A percentile compares a stretch with the other conserved stretches of the same genome.
Conservation (phyloP, 2,329 filamentous ascomycete species). For the Penicillium sp. region DNA sequence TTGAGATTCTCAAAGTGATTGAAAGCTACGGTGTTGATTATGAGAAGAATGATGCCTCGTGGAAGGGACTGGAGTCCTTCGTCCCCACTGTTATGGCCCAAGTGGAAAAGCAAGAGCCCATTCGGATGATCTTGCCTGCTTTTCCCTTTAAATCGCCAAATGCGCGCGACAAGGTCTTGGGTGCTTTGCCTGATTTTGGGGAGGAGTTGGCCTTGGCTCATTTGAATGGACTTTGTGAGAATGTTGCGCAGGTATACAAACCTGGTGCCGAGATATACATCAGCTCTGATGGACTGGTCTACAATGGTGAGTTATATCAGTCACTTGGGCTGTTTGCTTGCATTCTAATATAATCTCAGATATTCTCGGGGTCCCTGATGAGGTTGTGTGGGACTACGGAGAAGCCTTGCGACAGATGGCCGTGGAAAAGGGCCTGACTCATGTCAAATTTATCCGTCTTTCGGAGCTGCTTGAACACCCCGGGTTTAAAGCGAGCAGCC, state of each 20-base stretch:
- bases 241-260: constrained; percentile 40
- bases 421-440: constrained; percentile 28
- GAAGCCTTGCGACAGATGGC: constrained; percentile 39
- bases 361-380: constrained; percentile 43
- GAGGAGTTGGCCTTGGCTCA: constrained; percentile 44
- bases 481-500: constrained; percentile 18
- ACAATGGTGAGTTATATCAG: constrained; percentile 27
- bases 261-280: constrained; percentile 45
- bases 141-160: constrained; percentile 34
- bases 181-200: constrained; percentile 43
- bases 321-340: neutral
- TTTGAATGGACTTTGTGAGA: constrained; percentile 42
- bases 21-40: constrained; percentile 30
- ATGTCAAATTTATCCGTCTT: constrained; percentile 40
- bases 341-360: constrained; percentile 23
- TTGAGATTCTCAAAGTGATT: constrained; percentile 23
- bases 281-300: constrained; percentile 47
- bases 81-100: constrained; percentile 22
- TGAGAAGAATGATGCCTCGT: constrained; percentile 23
- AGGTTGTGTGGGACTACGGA: constrained; percentile 44
- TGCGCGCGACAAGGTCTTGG: constrained; percentile 32
- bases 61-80: constrained; percentile 28
- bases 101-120: constrained; percentile 21
- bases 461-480: constrained; percentile 36
- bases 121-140: constrained; percentile 33